These are phyloP conservation scores for Syncephalastrum racemosum DNA, from an alignment of 371 early-diverging fungal genomes.

Conservation along the genomic window DNA sequence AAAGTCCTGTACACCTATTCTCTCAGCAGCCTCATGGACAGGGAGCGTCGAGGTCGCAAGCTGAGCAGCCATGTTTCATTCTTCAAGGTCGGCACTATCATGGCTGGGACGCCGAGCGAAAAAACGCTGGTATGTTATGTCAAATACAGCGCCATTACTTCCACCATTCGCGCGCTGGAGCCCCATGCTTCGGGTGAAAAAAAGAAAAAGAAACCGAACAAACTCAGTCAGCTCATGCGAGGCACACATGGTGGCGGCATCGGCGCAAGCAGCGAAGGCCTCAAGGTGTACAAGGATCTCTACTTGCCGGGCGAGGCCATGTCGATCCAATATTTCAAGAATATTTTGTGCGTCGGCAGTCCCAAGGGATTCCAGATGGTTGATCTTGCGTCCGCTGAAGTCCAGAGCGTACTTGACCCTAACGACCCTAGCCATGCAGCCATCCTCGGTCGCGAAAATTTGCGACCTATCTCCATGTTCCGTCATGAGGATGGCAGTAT, in stretches of 20 bases:
- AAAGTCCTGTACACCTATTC: constrained; percentile 72
- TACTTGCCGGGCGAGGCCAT: constrained; percentile 83
- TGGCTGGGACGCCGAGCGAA: constrained; percentile 42
- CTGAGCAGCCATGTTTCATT: constrained; percentile 77
- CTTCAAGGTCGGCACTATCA: constrained; percentile 81
- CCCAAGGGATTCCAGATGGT: constrained; percentile 91
- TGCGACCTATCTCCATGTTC: constrained; percentile 78
- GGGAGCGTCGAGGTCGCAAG: constrained; percentile 49
- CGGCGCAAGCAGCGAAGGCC: constrained; percentile 51
- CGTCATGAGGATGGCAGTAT: constrained; percentile 71
- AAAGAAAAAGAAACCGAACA: constrained; percentile 48
- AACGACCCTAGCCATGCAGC: constrained; percentile 22
- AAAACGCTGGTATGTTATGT: constrained; percentile 66
- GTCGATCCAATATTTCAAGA: constrained; percentile 78
- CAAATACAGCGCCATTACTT: constrained; percentile 59
- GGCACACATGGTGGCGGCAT: constrained; percentile 32
- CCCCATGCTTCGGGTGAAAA: constrained; percentile 55
- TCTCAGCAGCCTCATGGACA: constrained; percentile 55
- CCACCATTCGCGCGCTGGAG: constrained; percentile 74
- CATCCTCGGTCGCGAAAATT: constrained; percentile 23
- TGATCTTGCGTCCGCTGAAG: constrained; percentile 74
- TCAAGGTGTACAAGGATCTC: constrained; percentile 77
- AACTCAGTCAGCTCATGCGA: constrained; percentile 40
- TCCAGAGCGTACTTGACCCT: constrained; percentile 36
- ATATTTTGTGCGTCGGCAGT: constrained; percentile 88